These are phyloP conservation scores for Globisporangium polare DNA, from an alignment of 352 stramenopile genomes.

Conservation along the genomic window DNA sequence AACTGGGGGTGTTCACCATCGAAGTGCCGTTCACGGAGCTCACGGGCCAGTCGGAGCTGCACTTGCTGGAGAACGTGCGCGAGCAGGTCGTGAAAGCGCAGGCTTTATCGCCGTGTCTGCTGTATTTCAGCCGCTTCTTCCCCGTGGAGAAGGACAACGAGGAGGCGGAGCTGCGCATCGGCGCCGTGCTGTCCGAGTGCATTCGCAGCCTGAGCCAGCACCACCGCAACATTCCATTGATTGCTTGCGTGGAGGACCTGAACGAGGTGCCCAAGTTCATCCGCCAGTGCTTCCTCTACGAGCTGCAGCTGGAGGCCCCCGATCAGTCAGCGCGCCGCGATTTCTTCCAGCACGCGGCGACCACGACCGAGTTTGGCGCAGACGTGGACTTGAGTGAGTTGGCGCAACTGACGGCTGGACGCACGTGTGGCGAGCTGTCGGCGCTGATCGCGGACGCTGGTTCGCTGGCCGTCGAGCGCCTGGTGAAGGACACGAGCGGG, in stretches of 20 bases:
- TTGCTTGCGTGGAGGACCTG: constrained; percentile 77
- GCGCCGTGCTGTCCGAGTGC: constrained; percentile 60
- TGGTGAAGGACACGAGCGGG: constrained; percentile 21
- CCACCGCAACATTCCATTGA: constrained; percentile 53
- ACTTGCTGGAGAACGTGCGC: constrained; percentile 71
- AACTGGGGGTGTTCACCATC: constrained; percentile 61
- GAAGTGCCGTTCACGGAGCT: constrained; percentile 81
- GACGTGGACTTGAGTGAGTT: constrained; percentile 56
- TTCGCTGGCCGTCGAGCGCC: constrained; percentile 40
- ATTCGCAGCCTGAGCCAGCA: constrained; percentile 51
- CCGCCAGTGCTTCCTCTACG: constrained; percentile 78
- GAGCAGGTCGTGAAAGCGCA: constrained; percentile 67
- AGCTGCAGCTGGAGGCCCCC: constrained; percentile 60
- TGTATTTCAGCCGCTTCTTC: constrained; percentile 84
- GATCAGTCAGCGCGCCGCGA: constrained; percentile 47
- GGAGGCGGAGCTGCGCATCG: constrained; percentile 60
- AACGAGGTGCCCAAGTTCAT: constrained; percentile 79
- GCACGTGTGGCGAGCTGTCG: constrained; percentile 69
- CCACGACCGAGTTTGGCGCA: constrained; percentile 28
- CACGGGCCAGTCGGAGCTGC: constrained; percentile 61
- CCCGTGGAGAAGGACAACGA: constrained; percentile 75
- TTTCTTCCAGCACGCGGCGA: constrained; percentile 48
- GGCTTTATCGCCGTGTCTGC: constrained; percentile 57
- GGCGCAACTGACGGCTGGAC: constrained; percentile 64
- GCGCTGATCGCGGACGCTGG: constrained; percentile 65